phyloP scores from a whole-genome alignment of 208 protist species.

The Acanthamoeba royreba region DNA sequence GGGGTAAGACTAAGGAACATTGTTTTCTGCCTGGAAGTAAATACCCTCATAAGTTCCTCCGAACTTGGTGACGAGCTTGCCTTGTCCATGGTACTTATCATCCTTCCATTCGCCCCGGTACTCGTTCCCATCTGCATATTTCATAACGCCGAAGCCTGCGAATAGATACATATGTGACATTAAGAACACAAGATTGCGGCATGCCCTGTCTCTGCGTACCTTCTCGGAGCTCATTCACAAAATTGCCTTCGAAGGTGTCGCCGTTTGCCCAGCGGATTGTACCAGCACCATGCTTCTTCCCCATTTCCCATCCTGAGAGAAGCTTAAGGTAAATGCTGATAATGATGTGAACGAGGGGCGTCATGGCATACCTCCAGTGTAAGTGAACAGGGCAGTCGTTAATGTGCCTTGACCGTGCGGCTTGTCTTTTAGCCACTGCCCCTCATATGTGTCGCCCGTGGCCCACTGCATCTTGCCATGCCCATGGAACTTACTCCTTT shows the following conservation, averaged over 20 bases:
- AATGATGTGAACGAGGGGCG: not conserved
- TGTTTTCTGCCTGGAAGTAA: no score
- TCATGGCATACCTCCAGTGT: not conserved
- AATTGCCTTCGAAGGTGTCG: not conserved
- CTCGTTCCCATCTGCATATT: not conserved
- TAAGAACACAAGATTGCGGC: no score
- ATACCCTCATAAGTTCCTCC: not conserved
- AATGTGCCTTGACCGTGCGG: not conserved
- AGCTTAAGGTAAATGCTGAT: not conserved
- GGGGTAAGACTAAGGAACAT: no score
- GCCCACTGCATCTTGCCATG: not conserved
- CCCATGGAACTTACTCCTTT: constrained; percentile 2
- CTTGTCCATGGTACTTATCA: not conserved
- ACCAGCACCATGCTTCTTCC: not conserved
- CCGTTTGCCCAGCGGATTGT: not conserved
- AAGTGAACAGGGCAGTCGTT: not conserved
- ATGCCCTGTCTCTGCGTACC: not conserved
- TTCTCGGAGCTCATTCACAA: not conserved
- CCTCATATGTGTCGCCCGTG: not conserved
- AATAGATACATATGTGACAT: no score
- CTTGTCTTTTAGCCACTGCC: not conserved
- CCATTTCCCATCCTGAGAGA: not conserved
- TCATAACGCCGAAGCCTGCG: not conserved
- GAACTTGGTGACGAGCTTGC: not conserved
- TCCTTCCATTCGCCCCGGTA: constrained; percentile 16